phyloP scores from a whole-genome alignment of 345 rosid species.

The Aquilaria yunnanensis region DNA sequence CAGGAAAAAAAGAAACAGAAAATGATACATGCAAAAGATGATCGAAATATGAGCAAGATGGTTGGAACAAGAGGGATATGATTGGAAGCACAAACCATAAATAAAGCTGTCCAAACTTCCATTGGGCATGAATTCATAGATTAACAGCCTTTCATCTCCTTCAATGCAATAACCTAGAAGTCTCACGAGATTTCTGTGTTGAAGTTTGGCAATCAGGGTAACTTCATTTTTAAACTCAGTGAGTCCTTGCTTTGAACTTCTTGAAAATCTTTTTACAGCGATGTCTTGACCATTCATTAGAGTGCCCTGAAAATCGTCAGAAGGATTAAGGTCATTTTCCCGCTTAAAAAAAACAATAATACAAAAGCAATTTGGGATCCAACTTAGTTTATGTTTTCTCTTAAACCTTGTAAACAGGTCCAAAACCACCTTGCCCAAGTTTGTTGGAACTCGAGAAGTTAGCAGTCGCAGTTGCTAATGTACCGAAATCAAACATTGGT shows the following conservation, averaged over 20 bases:
- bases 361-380: too few species aligned
- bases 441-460: neutral
- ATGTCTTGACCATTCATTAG: slow-evolving; percentile 36
- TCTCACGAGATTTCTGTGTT: slow-evolving; percentile 42
- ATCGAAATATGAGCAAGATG: too few species aligned
- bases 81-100: slow-evolving; percentile 11
- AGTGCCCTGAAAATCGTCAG: slow-evolving; percentile 24
- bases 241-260: slow-evolving; percentile 36
- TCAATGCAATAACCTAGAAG: slow-evolving; percentile 33
- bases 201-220: slow-evolving; percentile 37
- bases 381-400: too few species aligned
- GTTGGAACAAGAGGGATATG: neutral
- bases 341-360: too few species aligned
- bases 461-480: slow-evolving; percentile 1
- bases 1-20: neutral
- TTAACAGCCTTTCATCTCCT: slow-evolving; percentile 24
- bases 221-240: slow-evolving; percentile 44
- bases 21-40: neutral
- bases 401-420: too few species aligned
- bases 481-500: neutral
- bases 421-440: too few species aligned
- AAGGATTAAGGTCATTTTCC: too few species aligned
- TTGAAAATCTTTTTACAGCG: slow-evolving; percentile 45
- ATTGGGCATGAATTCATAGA: slow-evolving; percentile 33
- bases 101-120: slow-evolving; percentile 24